A percentile compares a stretch with the other conserved stretches of the same genome.
These are phyloP conservation scores for Alternaria sp. DNA, from an alignment of 2,329 filamentous ascomycete species.

Conservation along the genomic window DNA sequence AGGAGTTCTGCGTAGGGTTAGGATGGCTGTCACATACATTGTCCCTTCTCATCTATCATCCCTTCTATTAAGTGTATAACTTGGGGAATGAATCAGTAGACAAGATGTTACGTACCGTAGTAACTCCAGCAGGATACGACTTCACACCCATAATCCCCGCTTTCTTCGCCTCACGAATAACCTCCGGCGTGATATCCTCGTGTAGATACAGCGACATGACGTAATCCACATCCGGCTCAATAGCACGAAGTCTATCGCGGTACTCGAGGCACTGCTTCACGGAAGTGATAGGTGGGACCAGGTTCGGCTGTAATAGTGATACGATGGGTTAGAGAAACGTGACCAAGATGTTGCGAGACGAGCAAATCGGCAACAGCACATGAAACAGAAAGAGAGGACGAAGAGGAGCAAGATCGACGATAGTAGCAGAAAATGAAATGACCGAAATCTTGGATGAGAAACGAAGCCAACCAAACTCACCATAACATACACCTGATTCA, in stretches of 20 bases:
- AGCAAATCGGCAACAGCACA: too few relatives aligned
- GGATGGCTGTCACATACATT: fast-evolving
- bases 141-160: conserved; percentile 77
- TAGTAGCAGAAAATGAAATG: too few relatives aligned
- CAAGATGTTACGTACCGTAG: conserved; percentile 41
- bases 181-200: conserved; percentile 55
- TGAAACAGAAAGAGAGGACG: too few relatives aligned
- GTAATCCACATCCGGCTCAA: conserved; percentile 58
- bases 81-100: too few relatives aligned
- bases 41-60: too few relatives aligned
- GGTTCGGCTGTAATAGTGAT: conserved; percentile 52
- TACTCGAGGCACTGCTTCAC: conserved; percentile 56
- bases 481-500: conserved; percentile 62
- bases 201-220: conserved; percentile 61
- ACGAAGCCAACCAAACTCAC: conserved; percentile 49
- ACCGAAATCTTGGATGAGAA: too few relatives aligned
- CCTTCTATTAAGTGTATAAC: too few relatives aligned
- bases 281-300: conserved; percentile 58
- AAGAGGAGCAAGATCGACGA: too few relatives aligned
- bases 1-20: conserved; percentile 54
- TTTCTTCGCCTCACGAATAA: conserved; percentile 73
- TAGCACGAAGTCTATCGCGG: conserved; percentile 49
- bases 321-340: background rate
- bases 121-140: conserved; percentile 64
- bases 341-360: background rate